Conservation (phyloP, 202 grass and related monocot genomes). For the Elaeis oleifera region DNA sequence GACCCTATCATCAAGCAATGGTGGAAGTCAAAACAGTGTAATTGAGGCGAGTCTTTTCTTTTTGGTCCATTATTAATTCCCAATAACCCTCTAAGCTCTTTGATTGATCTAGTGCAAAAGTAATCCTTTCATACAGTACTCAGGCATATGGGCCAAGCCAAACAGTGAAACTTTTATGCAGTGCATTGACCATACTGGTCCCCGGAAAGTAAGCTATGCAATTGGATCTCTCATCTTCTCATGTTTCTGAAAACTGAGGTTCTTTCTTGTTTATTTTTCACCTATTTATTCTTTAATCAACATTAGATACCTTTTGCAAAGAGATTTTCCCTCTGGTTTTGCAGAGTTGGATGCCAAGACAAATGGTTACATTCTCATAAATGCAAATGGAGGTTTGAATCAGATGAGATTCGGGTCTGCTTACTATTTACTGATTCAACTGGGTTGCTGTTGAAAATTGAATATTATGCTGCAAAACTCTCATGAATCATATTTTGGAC, state of each 20-base stretch:
- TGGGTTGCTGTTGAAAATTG: slow-evolving; percentile 11
- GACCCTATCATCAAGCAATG: slow-evolving; percentile 40
- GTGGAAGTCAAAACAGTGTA: slow-evolving; percentile 29
- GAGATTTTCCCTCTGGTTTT: slow-evolving; percentile 28
- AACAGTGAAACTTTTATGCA: slow-evolving; percentile 59
- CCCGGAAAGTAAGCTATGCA: slow-evolving; percentile 68
- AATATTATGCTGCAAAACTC: slow-evolving; percentile 8
- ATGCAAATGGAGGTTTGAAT: slow-evolving; percentile 97
- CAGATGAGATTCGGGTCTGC: slow-evolving; percentile 99
- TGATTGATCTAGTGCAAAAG: slow-evolving; percentile 9
- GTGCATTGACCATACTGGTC: slow-evolving; percentile 56
- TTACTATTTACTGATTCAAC: slow-evolving; percentile 31
- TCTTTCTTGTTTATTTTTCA: slow-evolving; percentile 4
- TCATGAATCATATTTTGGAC: slow-evolving; percentile 24
- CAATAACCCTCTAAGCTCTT: not conserved
- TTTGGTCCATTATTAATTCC: not conserved
- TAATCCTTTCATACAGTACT: slow-evolving; percentile 41
- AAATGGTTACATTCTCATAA: slow-evolving; percentile 90
- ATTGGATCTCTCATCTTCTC: slow-evolving; percentile 6
- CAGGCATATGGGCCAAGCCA: slow-evolving; percentile 70
- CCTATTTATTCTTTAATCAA: slow-evolving; percentile 18
- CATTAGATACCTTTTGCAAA: slow-evolving; percentile 19
- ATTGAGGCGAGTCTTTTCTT: slow-evolving; percentile 59
- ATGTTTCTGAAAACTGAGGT: not conserved
- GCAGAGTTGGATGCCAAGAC: slow-evolving; percentile 60